Base-by-base conservation (phyloP, 2,329 filamentous ascomycete genomes). In the Parastagonospora nodorum region DNA sequence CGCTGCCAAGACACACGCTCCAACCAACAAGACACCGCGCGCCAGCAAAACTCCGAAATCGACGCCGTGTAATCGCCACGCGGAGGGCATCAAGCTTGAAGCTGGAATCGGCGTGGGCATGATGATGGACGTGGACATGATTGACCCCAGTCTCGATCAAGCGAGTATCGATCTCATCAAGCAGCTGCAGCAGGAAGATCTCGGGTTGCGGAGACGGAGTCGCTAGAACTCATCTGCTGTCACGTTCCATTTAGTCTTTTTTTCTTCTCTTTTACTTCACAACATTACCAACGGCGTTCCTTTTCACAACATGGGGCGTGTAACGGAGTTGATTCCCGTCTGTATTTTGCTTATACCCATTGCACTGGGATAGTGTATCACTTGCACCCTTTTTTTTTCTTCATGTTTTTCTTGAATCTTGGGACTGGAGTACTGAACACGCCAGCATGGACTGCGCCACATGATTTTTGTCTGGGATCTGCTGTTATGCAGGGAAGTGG, bases 111-210 rank as follows among this genome's bases (percentile, higher is more conserved):
- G 50, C 36, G 49, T 58, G 39, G 45, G 45, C 12, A n/a, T 12
- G 1, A 31, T 42, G 28, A 50, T 42, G 8, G 47, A 42, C 2
- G 41, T 59, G 4, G 59, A 59, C 11, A 58, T 61, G 55, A 63
- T 61, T 44, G 63, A 64, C 37, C 59, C 60, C 1, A 63, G 62
- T 35, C 61, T 66, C 9, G 63, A 66, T 30, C 59, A 66, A 38
- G 63, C 61, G 27, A 64, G 61, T 15, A 53, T 61, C 36, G 60
- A 66, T 27, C 53, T 66, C 10, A 64, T 64, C 43, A 61, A 64
- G 54, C 66, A 73, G 46, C 50, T 74, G 49, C 63, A 68, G 45
- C 57, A 61, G 7, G 60, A 71, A 40, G 68, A 71, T 37, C 53
- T 63, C 37, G 69, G 70, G 1, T 39, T 74, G 37, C 48, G 72